These are phyloP conservation scores for Huntiella savannae DNA, from an alignment of 2,329 filamentous ascomycete species.

Conservation along the genomic window DNA sequence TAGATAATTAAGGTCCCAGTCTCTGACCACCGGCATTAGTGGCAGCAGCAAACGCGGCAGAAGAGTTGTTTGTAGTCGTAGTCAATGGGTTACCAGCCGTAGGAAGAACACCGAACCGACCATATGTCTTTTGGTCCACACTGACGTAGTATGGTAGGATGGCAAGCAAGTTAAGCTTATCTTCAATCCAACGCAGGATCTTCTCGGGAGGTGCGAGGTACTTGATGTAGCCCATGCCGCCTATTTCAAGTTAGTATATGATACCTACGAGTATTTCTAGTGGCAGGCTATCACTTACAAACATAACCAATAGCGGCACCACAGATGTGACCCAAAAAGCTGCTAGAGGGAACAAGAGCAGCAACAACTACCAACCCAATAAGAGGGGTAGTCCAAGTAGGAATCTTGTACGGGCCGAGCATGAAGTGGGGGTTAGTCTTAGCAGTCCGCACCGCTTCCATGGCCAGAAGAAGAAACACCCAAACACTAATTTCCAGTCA, in stretches of 20 bases:
- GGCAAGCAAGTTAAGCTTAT: slow-evolving; percentile 66
- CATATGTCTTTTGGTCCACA: slow-evolving; percentile 89
- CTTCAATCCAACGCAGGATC: slow-evolving; percentile 72
- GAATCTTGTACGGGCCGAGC: slow-evolving; percentile 46
- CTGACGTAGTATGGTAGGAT: slow-evolving; percentile 82
- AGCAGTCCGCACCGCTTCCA: slow-evolving; percentile 74
- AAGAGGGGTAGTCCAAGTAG: slow-evolving; percentile 84
- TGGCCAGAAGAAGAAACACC: slow-evolving; percentile 73
- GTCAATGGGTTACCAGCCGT: slow-evolving; percentile 24
- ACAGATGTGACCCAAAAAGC: slow-evolving; percentile 70
- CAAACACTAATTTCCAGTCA: slow-evolving; percentile 44
- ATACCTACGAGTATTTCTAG: neutral
- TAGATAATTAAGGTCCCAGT: slow-evolving; percentile 39
- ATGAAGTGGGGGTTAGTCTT: slow-evolving; percentile 61
- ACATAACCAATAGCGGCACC: slow-evolving; percentile 71
- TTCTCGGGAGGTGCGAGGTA: slow-evolving; percentile 80
- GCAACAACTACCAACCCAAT: slow-evolving; percentile 54
- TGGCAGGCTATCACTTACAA: slow-evolving; percentile 35
- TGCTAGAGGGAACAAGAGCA: slow-evolving; percentile 62
- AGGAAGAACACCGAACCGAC: slow-evolving; percentile 75
- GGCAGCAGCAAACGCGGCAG: slow-evolving; percentile 40
- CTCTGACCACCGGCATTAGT: slow-evolving; percentile 38
- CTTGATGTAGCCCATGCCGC: slow-evolving; percentile 73
- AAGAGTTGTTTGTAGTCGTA: slow-evolving; percentile 20
- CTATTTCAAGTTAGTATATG: slow-evolving; percentile 24